These are phyloP conservation scores for Chlorella variabilis DNA, from an alignment of 163 green algal genomes.

Conservation along the genomic window DNA sequence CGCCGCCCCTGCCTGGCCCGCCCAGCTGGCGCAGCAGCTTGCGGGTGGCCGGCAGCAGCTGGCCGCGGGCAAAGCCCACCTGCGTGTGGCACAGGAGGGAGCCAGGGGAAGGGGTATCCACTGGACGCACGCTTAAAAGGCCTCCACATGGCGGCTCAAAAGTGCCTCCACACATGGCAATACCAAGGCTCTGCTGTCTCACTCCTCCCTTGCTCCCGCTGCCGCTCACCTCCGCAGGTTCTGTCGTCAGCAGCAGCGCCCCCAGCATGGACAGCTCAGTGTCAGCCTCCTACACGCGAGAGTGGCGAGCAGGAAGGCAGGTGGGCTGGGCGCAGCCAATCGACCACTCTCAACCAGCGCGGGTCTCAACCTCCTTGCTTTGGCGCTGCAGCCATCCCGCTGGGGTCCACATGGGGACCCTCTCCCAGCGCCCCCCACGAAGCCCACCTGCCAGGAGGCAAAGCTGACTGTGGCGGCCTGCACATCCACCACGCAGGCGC, in stretches of 20 bases:
- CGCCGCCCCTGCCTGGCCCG: neutral
- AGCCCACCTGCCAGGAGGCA: constrained; percentile 38
- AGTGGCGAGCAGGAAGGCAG: neutral
- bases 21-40: constrained; percentile 25
- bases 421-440: no score
- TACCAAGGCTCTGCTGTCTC: no score
- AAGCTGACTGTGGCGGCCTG: constrained; percentile 31
- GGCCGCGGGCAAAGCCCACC: constrained; percentile 15
- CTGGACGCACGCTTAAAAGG: no score
- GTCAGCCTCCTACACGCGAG: constrained; percentile 26
- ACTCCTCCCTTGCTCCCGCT: neutral
- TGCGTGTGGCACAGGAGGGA: neutral
- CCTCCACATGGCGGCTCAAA: no score
- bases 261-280: constrained; percentile 30
- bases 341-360: no score
- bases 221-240: constrained; percentile 46
- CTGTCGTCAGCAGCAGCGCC: constrained; percentile 37
- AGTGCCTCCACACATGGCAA: no score
- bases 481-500: constrained; percentile 41
- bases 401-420: no score
- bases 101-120: neutral
- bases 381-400: no score
- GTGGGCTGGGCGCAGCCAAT: neutral
- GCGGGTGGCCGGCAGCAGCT: constrained; percentile 25
- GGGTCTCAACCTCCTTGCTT: no score